phyloP scores from a whole-genome alignment of 345 rosid genomes.

The Arabidopsis suecica region DNA sequence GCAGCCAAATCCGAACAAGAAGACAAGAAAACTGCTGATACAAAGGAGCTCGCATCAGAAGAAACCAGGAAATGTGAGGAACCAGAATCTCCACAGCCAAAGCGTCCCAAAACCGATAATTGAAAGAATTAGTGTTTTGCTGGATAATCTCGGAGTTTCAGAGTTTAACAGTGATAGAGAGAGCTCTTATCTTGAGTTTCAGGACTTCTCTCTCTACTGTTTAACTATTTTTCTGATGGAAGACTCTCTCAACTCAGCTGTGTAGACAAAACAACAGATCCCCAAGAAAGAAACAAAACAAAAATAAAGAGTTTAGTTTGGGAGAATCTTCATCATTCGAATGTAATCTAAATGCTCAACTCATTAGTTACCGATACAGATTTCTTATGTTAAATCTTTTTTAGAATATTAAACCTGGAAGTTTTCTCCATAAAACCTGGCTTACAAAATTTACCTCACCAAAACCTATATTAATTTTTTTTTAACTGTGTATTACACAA shows the following conservation, averaged over 20 bases:
- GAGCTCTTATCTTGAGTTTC: constrained; percentile 15
- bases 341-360: constrained; percentile 41
- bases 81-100: constrained; percentile 41
- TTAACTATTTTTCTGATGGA: constrained; percentile 36
- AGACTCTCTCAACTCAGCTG: constrained; percentile 41
- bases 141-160: constrained; percentile 24
- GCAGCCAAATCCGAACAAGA: constrained; percentile 48
- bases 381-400: constrained; percentile 19
- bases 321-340: constrained; percentile 42
- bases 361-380: constrained; percentile 33
- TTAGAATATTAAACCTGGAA: constrained; percentile 7
- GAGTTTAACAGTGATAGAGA: constrained; percentile 36
- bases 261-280: constrained; percentile 41
- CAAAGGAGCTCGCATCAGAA: constrained; percentile 34
- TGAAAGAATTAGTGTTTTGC: constrained; percentile 22
- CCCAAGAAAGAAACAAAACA: constrained; percentile 34
- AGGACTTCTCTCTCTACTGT: constrained; percentile 33
- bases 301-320: constrained; percentile 32
- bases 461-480: constrained; percentile 17
- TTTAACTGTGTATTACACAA: constrained; percentile 29
- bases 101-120: constrained; percentile 41
- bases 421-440: constrained; percentile 1
- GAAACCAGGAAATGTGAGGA: constrained; percentile 38
- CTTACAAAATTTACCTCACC: constrained; percentile 13
- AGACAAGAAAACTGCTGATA: constrained; percentile 44